These are phyloP conservation scores for Neopestalotiopsis rosae DNA, from an alignment of 2,329 filamentous ascomycete genomes.

Conservation along the genomic window DNA sequence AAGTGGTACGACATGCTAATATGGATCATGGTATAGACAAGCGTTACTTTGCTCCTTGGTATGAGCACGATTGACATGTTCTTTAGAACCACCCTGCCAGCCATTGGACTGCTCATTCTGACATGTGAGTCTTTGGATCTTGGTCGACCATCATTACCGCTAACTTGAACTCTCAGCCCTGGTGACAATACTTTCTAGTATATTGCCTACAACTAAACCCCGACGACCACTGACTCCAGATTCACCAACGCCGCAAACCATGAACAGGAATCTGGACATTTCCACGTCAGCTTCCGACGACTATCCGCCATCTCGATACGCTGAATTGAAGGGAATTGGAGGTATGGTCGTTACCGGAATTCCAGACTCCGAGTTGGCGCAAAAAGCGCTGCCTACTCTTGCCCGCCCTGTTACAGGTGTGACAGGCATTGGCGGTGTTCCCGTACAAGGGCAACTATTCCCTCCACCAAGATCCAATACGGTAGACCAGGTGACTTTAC, in stretches of 20 bases:
- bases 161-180: slow-evolving; percentile 36
- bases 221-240: slow-evolving; percentile 40
- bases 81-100: slow-evolving; percentile 55
- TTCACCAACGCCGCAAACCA: slow-evolving; percentile 44
- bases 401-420: slow-evolving; percentile 41
- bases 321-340: slow-evolving; percentile 52
- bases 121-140: slow-evolving; percentile 46
- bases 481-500: slow-evolving; percentile 26
- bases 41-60: slow-evolving; percentile 57
- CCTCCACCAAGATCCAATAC: slow-evolving; percentile 41
- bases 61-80: slow-evolving; percentile 46
- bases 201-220: slow-evolving; percentile 36
- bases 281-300: slow-evolving; percentile 47
- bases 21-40: slow-evolving; percentile 43
- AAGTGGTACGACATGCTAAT: slow-evolving; percentile 22
- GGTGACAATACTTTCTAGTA: slow-evolving; percentile 45
- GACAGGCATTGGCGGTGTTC: slow-evolving; percentile 43
- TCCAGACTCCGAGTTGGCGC: slow-evolving; percentile 33
- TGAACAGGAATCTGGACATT: slow-evolving; percentile 43
- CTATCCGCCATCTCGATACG: slow-evolving; percentile 52
- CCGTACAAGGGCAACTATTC: slow-evolving; percentile 47
- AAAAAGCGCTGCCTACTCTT: slow-evolving; percentile 42
- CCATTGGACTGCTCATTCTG: slow-evolving; percentile 53
- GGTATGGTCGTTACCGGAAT: slow-evolving; percentile 43
- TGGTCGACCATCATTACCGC: slow-evolving; percentile 15